These are phyloP conservation scores for Dendrobium huoshanense DNA, from an alignment of 106 monocot genomes.

Conservation along the genomic window DNA sequence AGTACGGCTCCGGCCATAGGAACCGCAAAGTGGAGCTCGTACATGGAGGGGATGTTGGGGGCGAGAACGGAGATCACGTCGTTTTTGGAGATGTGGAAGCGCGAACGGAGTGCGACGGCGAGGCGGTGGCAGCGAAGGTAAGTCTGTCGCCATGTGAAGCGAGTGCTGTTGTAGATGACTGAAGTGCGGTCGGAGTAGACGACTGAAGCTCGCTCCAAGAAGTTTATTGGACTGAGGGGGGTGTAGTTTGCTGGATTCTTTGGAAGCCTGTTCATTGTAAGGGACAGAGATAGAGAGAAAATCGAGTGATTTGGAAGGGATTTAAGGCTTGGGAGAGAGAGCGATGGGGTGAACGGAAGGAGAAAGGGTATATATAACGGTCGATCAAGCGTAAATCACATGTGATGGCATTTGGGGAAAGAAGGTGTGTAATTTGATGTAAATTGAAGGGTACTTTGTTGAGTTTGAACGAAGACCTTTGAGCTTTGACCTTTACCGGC, in stretches of 20 bases:
- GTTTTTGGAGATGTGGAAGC: conserved; percentile 42
- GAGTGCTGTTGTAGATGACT: conserved; percentile 30
- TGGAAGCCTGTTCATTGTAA: background rate
- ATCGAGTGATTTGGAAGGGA: no score
- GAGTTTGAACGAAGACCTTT: no score
- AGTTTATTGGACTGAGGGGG: conserved; percentile 55
- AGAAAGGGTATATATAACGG: no score
- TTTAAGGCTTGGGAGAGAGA: no score
- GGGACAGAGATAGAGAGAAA: no score
- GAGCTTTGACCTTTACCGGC: no score
- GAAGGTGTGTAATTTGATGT: no score
- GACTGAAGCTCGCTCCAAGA: conserved; percentile 49
- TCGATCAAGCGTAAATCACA: no score
- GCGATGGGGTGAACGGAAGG: no score
- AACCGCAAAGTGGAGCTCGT: conserved; percentile 84
- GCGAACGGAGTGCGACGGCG: conserved; percentile 42
- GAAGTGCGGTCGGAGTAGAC: conserved; percentile 58
- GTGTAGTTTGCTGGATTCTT: conserved; percentile 61
- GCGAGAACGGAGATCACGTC: conserved; percentile 80
- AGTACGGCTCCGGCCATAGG: conserved; percentile 85
- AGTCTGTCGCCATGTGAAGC: conserved; percentile 74
- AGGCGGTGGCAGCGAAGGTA: conserved; percentile 61
- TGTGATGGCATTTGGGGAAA: no score
- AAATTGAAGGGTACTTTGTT: no score
- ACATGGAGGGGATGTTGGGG: conserved; percentile 60